Evolutionary conservation across 2,329 filamentous ascomycete species (phyloP).

Genomic region (Fusarium duplospermum): DNA sequence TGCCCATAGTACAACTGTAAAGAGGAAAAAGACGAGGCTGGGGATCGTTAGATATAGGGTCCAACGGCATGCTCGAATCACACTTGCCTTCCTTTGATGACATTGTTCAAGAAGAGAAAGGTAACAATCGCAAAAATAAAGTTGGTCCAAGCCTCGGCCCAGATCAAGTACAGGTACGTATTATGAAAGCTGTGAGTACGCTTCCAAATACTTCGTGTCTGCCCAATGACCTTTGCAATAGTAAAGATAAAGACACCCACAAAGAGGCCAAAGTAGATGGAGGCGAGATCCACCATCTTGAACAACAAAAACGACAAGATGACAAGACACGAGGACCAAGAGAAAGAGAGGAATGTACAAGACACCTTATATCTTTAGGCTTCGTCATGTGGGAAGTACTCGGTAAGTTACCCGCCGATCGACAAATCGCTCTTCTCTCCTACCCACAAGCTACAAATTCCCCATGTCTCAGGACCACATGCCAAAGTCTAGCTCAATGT

Average conservation of each 20-base stretch:
- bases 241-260: conserved; percentile 44
- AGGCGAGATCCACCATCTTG: conserved; percentile 36
- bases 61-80: rapidly evolving
- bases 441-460: neutral
- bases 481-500: neutral
- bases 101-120: conserved; percentile 38
- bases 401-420: neutral
- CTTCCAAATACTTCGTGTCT: conserved; percentile 37
- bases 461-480: neutral
- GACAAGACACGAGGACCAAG: neutral
- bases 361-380: neutral
- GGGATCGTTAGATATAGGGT: neutral
- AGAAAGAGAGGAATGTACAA: neutral
- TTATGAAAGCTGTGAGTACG: conserved; percentile 30
- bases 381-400: neutral
- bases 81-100: conserved; percentile 28
- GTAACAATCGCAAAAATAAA: conserved; percentile 43
- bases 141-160: conserved; percentile 41
- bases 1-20: conserved; percentile 24
- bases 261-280: conserved; percentile 43
- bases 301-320: neutral
- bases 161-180: conserved; percentile 45
- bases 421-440: neutral
- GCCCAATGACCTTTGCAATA: conserved; percentile 35
- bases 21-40: conserved; percentile 22